phyloP scores from a whole-genome alignment of 257 asterid genomes.

The Haberlea rhodopensis region DNA sequence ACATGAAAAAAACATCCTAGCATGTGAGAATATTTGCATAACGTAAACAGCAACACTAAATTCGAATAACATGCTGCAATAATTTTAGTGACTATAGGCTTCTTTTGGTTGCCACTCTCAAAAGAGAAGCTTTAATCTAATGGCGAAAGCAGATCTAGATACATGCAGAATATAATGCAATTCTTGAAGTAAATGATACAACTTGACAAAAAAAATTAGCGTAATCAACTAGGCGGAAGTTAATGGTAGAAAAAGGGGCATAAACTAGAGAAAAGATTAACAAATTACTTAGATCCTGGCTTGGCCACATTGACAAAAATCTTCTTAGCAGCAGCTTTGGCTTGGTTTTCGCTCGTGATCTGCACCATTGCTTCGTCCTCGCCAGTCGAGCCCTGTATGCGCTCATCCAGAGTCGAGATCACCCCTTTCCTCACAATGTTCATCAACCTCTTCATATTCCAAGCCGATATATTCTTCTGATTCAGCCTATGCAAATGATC shows the following conservation, averaged over 20 bases:
- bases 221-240: background rate
- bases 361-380: slow-evolving; percentile 50
- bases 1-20: slow-evolving; percentile 17
- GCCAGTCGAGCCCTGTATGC: slow-evolving; percentile 31
- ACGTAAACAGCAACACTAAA: background rate
- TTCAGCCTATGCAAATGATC: slow-evolving; percentile 55
- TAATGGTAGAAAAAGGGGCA: background rate
- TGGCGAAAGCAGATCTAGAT: background rate
- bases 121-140: background rate
- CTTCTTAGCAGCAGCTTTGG: slow-evolving; percentile 56
- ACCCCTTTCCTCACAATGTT: slow-evolving; percentile 50
- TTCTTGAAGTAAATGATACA: background rate
- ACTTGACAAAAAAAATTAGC: background rate
- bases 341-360: slow-evolving; percentile 50
- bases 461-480: slow-evolving; percentile 57
- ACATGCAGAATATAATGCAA: background rate
- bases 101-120: background rate
- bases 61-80: background rate
- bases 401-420: slow-evolving; percentile 52
- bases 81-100: background rate
- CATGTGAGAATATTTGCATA: slow-evolving; percentile 2
- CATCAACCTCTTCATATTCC: slow-evolving; percentile 68
- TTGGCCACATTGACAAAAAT: slow-evolving; percentile 52
- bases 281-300: slow-evolving; percentile 45
- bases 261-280: too few relatives aligned